A percentile compares a stretch with the other conserved stretches of the same genome.
Evolutionary conservation across 495 filamentous ascomycete genomes (phyloP).

Genomic region (Aspergillus indologenus): DNA sequence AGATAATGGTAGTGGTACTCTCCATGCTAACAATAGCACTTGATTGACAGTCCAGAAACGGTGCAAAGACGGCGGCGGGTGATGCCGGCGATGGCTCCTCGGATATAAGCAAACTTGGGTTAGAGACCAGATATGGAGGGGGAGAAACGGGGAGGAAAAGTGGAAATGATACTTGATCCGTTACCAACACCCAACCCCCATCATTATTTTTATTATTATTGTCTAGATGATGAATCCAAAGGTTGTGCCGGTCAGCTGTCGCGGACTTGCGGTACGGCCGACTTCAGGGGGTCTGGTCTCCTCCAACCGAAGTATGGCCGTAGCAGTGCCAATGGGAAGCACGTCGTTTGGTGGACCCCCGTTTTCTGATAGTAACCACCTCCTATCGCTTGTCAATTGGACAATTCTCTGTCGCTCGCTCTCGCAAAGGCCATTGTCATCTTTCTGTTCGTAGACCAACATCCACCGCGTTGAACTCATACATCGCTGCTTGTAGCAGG

Average conservation of each 20-base stretch:
- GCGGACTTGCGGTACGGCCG: constrained; percentile 4
- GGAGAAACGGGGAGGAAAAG: neutral
- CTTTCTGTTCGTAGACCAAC: neutral
- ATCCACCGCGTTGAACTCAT: neutral
- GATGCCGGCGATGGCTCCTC: constrained; percentile 28
- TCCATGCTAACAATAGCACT: constrained; percentile 7
- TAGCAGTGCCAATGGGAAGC: constrained; percentile 8
- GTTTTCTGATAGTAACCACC: neutral
- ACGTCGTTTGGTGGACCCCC: neutral
- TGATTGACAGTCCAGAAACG: constrained; percentile 5
- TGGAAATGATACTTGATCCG: neutral
- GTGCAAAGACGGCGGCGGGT: constrained; percentile 29
- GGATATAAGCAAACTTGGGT: constrained; percentile 2
- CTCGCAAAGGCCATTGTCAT: neutral
- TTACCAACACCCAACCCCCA: neutral
- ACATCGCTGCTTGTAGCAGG: neutral
- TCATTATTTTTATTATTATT: no score
- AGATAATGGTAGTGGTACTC: neutral
- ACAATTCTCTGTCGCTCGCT: neutral
- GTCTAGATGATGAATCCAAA: neutral
- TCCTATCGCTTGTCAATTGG: neutral
- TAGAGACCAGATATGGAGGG: constrained; percentile 2
- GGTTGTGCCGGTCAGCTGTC: constrained; percentile 5
- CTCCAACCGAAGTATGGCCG: constrained; percentile 13
- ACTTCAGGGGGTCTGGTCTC: constrained; percentile 4